phyloP scores from a whole-genome alignment of 176 grass and related monocot species.

The Puya raimondii region DNA sequence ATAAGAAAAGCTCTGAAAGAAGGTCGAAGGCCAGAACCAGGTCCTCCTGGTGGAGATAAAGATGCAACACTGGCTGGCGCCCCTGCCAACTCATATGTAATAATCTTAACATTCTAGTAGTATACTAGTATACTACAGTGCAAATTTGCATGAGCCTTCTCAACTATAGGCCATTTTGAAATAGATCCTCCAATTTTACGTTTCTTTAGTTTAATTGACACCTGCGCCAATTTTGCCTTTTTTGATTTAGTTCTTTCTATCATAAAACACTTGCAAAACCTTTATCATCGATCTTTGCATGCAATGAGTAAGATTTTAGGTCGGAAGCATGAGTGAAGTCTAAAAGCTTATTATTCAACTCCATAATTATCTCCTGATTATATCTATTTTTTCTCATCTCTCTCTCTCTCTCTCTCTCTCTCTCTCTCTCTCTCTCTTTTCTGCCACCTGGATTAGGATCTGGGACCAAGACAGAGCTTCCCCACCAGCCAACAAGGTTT shows the following conservation, averaged over 20 bases:
- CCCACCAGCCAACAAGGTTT: conserved; percentile 4
- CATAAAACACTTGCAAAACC: no score
- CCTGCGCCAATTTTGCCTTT: no score
- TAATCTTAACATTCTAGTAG: conserved; percentile 10
- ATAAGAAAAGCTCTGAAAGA: conserved; percentile 98
- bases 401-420: neutral
- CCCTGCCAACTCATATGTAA: conserved; percentile 36
- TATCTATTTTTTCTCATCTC: neutral
- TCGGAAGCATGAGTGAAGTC: neutral
- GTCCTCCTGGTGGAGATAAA: conserved; percentile 85
- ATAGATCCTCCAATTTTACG: no score
- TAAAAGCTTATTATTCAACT: neutral
- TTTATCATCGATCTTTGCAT: no score
- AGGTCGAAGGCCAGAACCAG: conserved; percentile 76
- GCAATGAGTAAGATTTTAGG: no score
- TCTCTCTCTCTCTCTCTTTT: neutral
- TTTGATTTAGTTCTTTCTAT: no score
- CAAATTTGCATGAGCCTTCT: neutral
- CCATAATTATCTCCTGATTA: neutral
- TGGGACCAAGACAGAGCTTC: neutral
- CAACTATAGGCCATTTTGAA: no score
- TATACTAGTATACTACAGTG: neutral
- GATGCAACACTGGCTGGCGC: conserved; percentile 36
- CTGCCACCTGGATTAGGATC: conserved; percentile 6
- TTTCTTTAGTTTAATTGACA: no score